Percentiles rank a stretch among this genome's conserved stretches.
phyloP scores from a whole-genome alignment of 805 yeast species.

The Ogataea nitratoaversa region DNA sequence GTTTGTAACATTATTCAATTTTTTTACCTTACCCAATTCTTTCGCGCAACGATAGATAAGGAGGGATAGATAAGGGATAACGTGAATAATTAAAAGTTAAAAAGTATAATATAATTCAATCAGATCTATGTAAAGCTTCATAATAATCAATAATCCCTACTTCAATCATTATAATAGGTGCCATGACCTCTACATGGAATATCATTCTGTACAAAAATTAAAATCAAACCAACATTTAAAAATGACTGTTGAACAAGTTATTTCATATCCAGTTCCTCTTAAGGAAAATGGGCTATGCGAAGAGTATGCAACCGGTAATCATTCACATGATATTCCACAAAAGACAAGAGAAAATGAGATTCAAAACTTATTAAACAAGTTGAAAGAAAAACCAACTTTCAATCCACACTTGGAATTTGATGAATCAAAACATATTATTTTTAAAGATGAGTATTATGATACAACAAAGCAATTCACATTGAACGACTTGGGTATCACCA shows the following conservation, averaged over 20 bases:
- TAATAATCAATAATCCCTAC: too few relatives aligned
- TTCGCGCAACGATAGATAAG: too few relatives aligned
- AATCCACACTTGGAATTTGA: slow-evolving; percentile 33
- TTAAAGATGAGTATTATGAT: slow-evolving; percentile 32
- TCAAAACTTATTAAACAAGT: slow-evolving; percentile 10
- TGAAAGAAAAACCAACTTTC: slow-evolving; percentile 24
- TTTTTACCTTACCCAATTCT: too few relatives aligned
- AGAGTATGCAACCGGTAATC: slow-evolving; percentile 15
- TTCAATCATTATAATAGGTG: too few relatives aligned
- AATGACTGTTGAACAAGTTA: slow-evolving; percentile 15
- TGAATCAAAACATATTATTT: slow-evolving; percentile 33
- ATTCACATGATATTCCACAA: slow-evolving; percentile 20
- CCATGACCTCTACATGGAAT: too few relatives aligned
- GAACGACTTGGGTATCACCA: slow-evolving; percentile 33
- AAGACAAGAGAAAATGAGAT: slow-evolving; percentile 24
- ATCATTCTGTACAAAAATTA: too few relatives aligned
- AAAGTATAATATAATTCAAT: too few relatives aligned
- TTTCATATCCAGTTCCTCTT: slow-evolving; percentile 18
- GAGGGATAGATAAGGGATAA: too few relatives aligned
- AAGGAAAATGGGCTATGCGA: slow-evolving; percentile 17
- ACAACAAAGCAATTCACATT: slow-evolving; percentile 36
- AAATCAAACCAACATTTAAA: too few relatives aligned
- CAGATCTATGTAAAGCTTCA: too few relatives aligned
- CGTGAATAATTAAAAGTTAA: too few relatives aligned
- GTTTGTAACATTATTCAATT: too few relatives aligned